Conservation (phyloP, 2,329 filamentous ascomycete genomes). For the Aspergillus tanneri region DNA sequence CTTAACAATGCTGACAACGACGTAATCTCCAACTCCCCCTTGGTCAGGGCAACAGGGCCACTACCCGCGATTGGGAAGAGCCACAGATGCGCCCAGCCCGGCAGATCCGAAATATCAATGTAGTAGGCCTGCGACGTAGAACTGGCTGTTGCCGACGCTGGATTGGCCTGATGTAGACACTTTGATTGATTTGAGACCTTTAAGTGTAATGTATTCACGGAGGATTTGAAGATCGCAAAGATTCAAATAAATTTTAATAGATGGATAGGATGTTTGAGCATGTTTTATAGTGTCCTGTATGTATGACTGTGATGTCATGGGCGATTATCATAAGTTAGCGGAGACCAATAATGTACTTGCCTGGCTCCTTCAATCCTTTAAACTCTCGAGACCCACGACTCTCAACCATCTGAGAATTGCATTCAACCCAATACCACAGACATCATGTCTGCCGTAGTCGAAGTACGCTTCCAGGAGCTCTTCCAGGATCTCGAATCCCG, state of each 20-base stretch:
- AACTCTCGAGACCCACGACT: neutral
- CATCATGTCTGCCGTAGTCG: constrained; percentile 17
- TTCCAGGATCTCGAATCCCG: constrained; percentile 31
- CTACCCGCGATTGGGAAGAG: constrained; percentile 60
- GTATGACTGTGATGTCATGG: constrained; percentile 14
- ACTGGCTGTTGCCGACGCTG: constrained; percentile 62
- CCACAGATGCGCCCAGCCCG: constrained; percentile 66
- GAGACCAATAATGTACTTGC: too few species aligned
- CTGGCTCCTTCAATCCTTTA: too few species aligned
- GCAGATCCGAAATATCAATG: constrained; percentile 65
- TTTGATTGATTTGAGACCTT: constrained; percentile 10
- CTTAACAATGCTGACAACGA: constrained; percentile 61
- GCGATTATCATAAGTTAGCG: constrained; percentile 20
- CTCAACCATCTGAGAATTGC: neutral
- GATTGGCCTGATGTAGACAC: constrained; percentile 51
- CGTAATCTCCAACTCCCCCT: constrained; percentile 65
- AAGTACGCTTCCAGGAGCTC: constrained; percentile 29
- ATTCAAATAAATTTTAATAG: neutral
- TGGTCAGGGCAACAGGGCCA: constrained; percentile 58
- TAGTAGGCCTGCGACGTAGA: constrained; percentile 75
- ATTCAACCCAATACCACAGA: constrained; percentile 16
- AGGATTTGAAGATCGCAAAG: neutral
- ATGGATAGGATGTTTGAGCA: neutral
- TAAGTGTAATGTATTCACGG: neutral
- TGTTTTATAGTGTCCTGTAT: constrained; percentile 11